phyloP scores from a whole-genome alignment of 768 basidiomycete genomes.

The Macrocybe gigantea region DNA sequence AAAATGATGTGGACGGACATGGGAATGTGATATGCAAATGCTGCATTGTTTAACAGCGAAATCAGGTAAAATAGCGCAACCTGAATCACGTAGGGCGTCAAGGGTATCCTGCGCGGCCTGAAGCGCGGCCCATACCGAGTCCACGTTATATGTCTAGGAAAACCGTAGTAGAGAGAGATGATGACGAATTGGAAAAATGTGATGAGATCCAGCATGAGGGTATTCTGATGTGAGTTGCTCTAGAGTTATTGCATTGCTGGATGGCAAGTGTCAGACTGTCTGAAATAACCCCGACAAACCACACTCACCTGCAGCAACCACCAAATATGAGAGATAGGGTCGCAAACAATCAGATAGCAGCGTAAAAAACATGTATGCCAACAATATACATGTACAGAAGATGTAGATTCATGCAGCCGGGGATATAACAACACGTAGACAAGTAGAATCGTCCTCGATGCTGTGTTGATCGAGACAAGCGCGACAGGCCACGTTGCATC shows the following conservation, averaged over 20 bases:
- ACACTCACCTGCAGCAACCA: slow-evolving; percentile 72
- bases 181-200: slow-evolving; percentile 84
- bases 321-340: slow-evolving; percentile 79
- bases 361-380: slow-evolving; percentile 3
- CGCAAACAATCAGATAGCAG: slow-evolving; percentile 38
- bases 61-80: slow-evolving; percentile 76
- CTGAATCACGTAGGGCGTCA: slow-evolving; percentile 70
- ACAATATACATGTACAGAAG: too few relatives aligned
- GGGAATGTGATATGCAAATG: slow-evolving; percentile 81
- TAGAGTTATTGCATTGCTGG: slow-evolving; percentile 72
- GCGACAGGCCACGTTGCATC: too few relatives aligned
- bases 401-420: too few relatives aligned
- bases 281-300: neutral
- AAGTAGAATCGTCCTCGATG: too few relatives aligned
- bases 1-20: slow-evolving; percentile 95
- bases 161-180: slow-evolving; percentile 68
- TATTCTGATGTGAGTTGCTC: slow-evolving; percentile 67
- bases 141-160: slow-evolving; percentile 58
- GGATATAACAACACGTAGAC: too few relatives aligned
- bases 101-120: slow-evolving; percentile 60
- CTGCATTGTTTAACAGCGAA: slow-evolving; percentile 86
- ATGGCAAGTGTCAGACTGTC: neutral
- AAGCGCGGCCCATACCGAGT: slow-evolving; percentile 47
- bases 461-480: too few relatives aligned
- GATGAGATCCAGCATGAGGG: slow-evolving; percentile 75